Percentiles rank a stretch among this genome's conserved stretches.
phyloP scores from a whole-genome alignment of 495 filamentous ascomycete genomes.

The Copromyces sp. region DNA sequence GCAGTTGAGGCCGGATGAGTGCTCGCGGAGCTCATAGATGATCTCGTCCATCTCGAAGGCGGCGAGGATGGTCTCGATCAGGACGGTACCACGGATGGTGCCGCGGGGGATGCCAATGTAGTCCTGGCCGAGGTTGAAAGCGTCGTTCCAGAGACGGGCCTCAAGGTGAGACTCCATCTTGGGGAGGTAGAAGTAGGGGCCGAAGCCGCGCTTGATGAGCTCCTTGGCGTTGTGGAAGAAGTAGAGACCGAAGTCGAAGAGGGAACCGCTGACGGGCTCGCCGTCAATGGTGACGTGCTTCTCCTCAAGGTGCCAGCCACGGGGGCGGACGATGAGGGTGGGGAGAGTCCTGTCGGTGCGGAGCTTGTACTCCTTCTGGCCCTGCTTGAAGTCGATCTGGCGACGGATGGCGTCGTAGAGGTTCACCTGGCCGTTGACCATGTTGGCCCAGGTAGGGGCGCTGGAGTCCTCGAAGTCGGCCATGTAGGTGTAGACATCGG shows the following conservation, averaged over 20 bases:
- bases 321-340: slow-evolving; percentile 76
- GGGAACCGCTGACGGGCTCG: slow-evolving; percentile 81
- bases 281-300: slow-evolving; percentile 97
- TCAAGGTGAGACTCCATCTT: slow-evolving; percentile 99
- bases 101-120: slow-evolving; percentile 79
- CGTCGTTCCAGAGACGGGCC: slow-evolving; percentile 97
- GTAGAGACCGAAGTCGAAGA: slow-evolving; percentile 98
- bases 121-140: slow-evolving; percentile 94
- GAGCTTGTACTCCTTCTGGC: slow-evolving; percentile 93
- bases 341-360: slow-evolving; percentile 73
- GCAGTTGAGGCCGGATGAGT: slow-evolving; percentile 94
- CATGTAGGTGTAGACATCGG: slow-evolving; percentile 99
- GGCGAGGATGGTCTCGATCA: slow-evolving; percentile 96
- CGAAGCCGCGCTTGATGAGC: slow-evolving; percentile 69
- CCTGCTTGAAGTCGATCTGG: slow-evolving; percentile 94
- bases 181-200: slow-evolving; percentile 98
- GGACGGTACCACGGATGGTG: slow-evolving; percentile 87
- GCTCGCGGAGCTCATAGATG: slow-evolving; percentile 97
- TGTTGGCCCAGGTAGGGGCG: slow-evolving; percentile 98
- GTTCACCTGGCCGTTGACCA: slow-evolving; percentile 98
- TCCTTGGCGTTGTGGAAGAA: slow-evolving; percentile 98
- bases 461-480: slow-evolving; percentile 98
- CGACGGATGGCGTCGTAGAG: slow-evolving; percentile 93
- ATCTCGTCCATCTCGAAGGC: slow-evolving; percentile 99
- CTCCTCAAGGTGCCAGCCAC: slow-evolving; percentile 94